phyloP scores from a whole-genome alignment of 305 asterid genomes.

The Galium porrigens region DNA sequence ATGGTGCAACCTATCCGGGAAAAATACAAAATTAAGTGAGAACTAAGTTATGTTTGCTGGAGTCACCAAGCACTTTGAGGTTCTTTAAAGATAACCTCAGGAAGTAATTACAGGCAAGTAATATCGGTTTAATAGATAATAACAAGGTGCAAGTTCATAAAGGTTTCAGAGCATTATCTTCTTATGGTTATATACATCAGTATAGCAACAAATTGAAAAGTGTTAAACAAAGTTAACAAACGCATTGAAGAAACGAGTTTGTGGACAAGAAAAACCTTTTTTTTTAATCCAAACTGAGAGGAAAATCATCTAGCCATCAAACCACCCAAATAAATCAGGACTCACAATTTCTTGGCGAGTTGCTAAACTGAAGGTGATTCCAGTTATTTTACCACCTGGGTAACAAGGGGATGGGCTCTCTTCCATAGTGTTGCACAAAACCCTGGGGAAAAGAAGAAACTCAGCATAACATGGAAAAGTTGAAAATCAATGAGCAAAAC shows the following conservation, averaged over 20 bases:
- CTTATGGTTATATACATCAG: not conserved
- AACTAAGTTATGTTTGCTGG: not conserved
- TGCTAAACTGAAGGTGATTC: constrained; percentile 61
- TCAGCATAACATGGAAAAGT: not conserved
- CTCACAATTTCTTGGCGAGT: constrained; percentile 81
- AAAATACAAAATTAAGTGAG: not conserved
- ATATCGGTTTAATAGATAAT: constrained; percentile 3
- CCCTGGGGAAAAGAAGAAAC: constrained; percentile 10
- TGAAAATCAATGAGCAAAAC: constrained; percentile 1
- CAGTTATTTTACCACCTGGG: constrained; percentile 43
- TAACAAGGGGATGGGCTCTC: constrained; percentile 27
- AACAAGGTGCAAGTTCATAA: not conserved
- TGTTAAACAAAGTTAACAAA: not conserved
- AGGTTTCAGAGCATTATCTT: not conserved
- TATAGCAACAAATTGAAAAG: not conserved
- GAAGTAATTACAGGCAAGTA: not conserved
- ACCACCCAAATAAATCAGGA: not conserved
- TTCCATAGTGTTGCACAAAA: constrained; percentile 37
- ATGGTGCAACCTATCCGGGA: constrained; percentile 56
- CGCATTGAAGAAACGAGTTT: not conserved
- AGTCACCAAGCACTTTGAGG: not conserved
- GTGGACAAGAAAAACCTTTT: constrained; percentile 6
- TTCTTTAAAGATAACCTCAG: not conserved
- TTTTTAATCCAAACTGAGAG: not conserved
- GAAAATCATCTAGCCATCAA: not conserved